Base-by-base conservation (phyloP, 352 stramenopile genomes). In the Globisporangium canariense region DNA sequence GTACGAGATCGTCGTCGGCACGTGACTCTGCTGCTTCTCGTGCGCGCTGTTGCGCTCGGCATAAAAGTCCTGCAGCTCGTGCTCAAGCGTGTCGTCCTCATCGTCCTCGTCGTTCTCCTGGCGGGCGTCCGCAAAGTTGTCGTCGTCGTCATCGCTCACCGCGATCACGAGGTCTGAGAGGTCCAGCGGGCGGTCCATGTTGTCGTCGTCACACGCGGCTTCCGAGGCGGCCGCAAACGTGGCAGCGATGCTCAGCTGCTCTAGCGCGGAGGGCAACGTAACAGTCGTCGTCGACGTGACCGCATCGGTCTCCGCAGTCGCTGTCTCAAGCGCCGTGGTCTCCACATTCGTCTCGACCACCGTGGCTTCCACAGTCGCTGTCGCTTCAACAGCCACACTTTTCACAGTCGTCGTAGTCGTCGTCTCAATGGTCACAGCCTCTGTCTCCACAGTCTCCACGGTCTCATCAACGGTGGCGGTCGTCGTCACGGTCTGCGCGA, bases 1-100 rank as follows among this genome's bases (percentile, higher is more conserved):
- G 65, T 90, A 93, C 51, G 69, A 88, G 64, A 93, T 83, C 3
- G 84, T 90, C 1, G 80, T 68, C 8, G 79, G 77, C 1, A 89
- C 78, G n/a, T 54, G 50, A 4, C 32, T 55, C 50, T 49, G 47
- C 10, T 52, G 47, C 16, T 52, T 59, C 40, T 64, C 51, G 25
- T 66, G 43, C 11, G 28, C 55, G 58, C 45, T 64, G 20, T 41
- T 57, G 7, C 41, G 50, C 14, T 64, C 63, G 1, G 55, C 55
- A 10, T 60, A 68, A 41, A 68, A 64, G 47, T 71, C 66, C 54
- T 65, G 66, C 22, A 68, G 61, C 54, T 65, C 66, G n/a, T 71
- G 54, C n/a, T 77, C 67, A 10, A 67, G 52, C 4, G 32, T 53
- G 18, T 66, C 67, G 14, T 69, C 66, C 3, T 62, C 59, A 13